Conservation (phyloP, 345 rosid species). For the Geranium brycei region DNA sequence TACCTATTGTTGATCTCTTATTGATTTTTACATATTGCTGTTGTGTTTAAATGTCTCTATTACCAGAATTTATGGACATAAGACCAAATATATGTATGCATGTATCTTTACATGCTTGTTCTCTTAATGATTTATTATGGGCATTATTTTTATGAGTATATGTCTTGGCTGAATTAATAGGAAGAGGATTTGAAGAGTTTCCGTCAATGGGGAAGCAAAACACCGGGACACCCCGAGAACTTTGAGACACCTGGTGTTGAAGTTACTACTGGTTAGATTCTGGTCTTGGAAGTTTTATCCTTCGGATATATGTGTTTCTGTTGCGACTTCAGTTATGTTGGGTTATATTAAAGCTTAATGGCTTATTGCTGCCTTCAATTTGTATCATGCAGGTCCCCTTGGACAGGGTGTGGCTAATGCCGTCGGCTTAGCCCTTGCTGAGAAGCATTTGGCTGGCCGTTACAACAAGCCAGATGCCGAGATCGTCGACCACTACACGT, state of each 20-base stretch:
- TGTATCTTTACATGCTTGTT: neutral
- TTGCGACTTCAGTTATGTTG: neutral
- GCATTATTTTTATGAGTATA: neutral
- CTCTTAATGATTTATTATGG: neutral
- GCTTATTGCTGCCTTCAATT: neutral
- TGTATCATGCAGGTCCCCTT: constrained; percentile 56
- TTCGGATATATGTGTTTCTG: neutral
- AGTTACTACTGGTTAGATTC: constrained; percentile 81
- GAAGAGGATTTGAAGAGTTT: constrained; percentile 85
- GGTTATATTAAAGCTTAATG: neutral
- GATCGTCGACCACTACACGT: constrained; percentile 90
- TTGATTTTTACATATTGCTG: too few species aligned
- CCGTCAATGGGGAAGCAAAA: constrained; percentile 90
- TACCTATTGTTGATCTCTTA: too few species aligned
- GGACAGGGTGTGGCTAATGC: constrained; percentile 92
- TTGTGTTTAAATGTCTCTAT: too few species aligned
- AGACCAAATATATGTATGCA: neutral
- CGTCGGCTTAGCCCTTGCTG: constrained; percentile 88
- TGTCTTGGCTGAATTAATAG: constrained; percentile 21
- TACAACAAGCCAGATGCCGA: constrained; percentile 72
- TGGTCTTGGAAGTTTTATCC: constrained; percentile 1
- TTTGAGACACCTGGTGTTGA: constrained; percentile 98
- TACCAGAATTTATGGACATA: neutral
- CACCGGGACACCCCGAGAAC: constrained; percentile 99
- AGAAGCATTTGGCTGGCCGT: constrained; percentile 88